These are phyloP conservation scores for Saccharomycopsis amapae DNA, from an alignment of 805 yeast species.

Conservation along the genomic window DNA sequence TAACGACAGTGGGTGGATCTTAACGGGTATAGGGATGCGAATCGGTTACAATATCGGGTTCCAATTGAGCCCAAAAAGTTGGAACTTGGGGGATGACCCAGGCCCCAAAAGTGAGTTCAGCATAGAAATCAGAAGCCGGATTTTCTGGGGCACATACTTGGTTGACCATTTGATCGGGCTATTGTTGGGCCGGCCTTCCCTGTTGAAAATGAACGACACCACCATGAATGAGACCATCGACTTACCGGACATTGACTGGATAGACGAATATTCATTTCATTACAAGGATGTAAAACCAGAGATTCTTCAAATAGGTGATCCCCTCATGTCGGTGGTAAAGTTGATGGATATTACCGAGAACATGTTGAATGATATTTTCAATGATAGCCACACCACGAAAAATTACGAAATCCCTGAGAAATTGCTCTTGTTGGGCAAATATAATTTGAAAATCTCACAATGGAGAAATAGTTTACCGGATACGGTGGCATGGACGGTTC, in stretches of 20 bases:
- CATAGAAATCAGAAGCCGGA: conserved; percentile 44
- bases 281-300: not conserved
- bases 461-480: conserved; percentile 48
- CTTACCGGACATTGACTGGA: conserved; percentile 55
- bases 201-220: conserved; percentile 48
- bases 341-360: conserved; percentile 36
- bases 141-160: conserved; percentile 61
- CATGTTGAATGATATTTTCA: conserved; percentile 31
- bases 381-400: conserved; percentile 30
- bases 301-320: conserved; percentile 29
- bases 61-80: conserved; percentile 53
- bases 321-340: conserved; percentile 31
- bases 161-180: conserved; percentile 59
- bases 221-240: conserved; percentile 53
- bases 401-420: conserved; percentile 33
- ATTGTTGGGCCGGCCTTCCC: conserved; percentile 51
- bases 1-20: conserved; percentile 56
- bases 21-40: conserved; percentile 53
- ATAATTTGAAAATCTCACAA: conserved; percentile 41
- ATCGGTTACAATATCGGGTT: conserved; percentile 63
- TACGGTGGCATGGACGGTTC: conserved; percentile 43
- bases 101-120: conserved; percentile 24
- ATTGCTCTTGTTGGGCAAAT: conserved; percentile 27
- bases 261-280: conserved; percentile 40
- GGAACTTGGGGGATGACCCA: conserved; percentile 38